Conservation (phyloP, 768 basidiomycete species). For the Tubosaeta sp. region DNA sequence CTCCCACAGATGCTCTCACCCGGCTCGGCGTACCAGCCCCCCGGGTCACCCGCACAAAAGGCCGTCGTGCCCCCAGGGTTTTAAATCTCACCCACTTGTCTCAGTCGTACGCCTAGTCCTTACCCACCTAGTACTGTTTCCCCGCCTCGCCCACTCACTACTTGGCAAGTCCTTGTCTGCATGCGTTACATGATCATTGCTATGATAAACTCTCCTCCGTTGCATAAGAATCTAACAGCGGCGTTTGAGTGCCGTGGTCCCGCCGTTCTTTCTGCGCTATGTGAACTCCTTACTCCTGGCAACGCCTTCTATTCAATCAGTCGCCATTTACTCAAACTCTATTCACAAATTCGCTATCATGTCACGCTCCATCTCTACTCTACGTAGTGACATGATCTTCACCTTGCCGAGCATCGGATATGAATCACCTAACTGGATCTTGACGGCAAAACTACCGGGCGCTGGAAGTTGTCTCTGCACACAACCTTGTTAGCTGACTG, state of each 20-base stretch:
- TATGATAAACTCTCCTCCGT: conserved; percentile 27
- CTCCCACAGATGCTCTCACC: conserved; percentile 66
- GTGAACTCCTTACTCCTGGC: conserved; percentile 26
- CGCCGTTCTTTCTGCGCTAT: conserved; percentile 15
- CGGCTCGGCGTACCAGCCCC: conserved; percentile 49
- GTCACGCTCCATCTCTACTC: conserved; percentile 11
- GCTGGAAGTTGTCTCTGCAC: conserved; percentile 59
- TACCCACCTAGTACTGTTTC: conserved; percentile 14
- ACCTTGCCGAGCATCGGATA: conserved; percentile 26
- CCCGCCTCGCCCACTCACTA: conserved; percentile 7
- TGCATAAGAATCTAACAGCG: conserved; percentile 11
- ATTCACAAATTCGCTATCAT: conserved; percentile 17
- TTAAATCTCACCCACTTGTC: conserved; percentile 34
- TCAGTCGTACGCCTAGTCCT: background rate
- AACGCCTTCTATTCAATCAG: conserved; percentile 25
- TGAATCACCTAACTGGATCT: conserved; percentile 35
- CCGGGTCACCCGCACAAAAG: conserved; percentile 40
- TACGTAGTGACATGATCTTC: conserved; percentile 24
- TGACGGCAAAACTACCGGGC: conserved; percentile 62
- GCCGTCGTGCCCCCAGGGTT: conserved; percentile 84
- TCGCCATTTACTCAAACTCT: conserved; percentile 18
- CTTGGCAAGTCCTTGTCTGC: conserved; percentile 9
- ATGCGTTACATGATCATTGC: conserved; percentile 22
- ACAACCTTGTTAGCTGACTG: conserved; percentile 7
- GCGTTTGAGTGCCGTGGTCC: conserved; percentile 24